Evolutionary conservation across 2,329 filamentous ascomycete genomes (phyloP), one percentile per base, ranked within the genome.

Genomic region (Phialocephala sp.): DNA sequence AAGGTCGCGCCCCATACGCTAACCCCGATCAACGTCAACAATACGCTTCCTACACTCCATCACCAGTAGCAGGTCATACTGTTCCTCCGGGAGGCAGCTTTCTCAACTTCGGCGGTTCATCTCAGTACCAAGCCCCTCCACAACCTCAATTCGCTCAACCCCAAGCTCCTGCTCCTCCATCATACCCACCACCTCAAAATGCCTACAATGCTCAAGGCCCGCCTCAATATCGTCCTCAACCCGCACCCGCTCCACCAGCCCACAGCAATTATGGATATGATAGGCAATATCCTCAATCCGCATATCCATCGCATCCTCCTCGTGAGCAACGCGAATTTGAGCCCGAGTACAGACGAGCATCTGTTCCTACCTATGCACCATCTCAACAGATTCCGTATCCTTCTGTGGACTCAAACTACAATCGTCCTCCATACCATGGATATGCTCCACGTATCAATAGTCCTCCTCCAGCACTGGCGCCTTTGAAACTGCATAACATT

Each of bases 31-130:
- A 54, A 54, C 22, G 50, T 8, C 24, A 24, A 4, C 27, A 54
- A 6, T 27, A 54, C 22, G 8, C 50, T 32, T 67, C 32, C 14
- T 60, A 68, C 41, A 55, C 56, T 14, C 43, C 60, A 43, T 68
- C 69, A 15, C 70, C 70, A 45, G 36, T 60, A 2, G 45, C 52
- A n/a, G 60, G 65, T 32, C 55, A 54, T 66, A 76, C 80, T 64
- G 58, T 67, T 32, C 66, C 60, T 58, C 43, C n/a, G 59, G 79
- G 35, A 75, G 79, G 59, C 73, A 70, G 67, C 68, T 75, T 72
- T 70, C 22, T 68, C 68, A 64, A 72, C 75, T 81, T 82, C 66
- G 78, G 79, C 14, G n/a, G 32, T 24, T 56, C n/a, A 62, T 59
- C 9, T 39, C 67, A 71, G 45, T 63, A 65, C 36, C 67, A 65